phyloP scores from a whole-genome alignment of 1,284 basidiomycete genomes.

The Ceratobasidium sp. region DNA sequence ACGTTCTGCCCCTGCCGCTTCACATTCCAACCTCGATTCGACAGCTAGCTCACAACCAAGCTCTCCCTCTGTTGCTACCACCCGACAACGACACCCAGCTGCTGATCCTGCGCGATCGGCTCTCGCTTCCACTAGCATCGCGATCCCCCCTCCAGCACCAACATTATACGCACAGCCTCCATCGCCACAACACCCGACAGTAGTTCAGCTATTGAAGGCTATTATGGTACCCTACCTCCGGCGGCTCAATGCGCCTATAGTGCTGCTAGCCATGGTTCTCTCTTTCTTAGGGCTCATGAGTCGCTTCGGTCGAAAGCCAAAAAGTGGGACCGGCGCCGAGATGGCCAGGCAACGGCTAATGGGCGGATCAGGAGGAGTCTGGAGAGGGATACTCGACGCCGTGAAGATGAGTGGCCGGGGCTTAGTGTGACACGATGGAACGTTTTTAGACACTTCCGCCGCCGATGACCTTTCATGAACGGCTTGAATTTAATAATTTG shows the following conservation, averaged over 20 bases:
- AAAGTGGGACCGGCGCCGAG: constrained; percentile 20
- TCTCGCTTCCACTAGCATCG: constrained; percentile 1
- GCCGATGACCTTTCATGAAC: not conserved
- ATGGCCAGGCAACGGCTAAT: constrained; percentile 21
- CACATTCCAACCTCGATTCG: not conserved
- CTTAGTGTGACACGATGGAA: constrained; percentile 1
- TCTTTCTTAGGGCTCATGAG: constrained; percentile 25
- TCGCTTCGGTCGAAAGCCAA: constrained; percentile 26
- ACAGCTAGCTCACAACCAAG: not conserved
- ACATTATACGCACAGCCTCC: constrained; percentile 14
- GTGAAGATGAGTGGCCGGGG: constrained; percentile 36
- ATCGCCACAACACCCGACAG: constrained; percentile 11
- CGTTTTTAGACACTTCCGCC: not conserved
- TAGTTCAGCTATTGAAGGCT: constrained; percentile 21
- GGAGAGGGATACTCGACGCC: constrained; percentile 21
- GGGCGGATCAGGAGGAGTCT: constrained; percentile 8
- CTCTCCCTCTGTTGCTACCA: constrained; percentile 6
- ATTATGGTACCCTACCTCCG: constrained; percentile 23
- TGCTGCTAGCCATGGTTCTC: constrained; percentile 20
- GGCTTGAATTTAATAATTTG: not conserved
- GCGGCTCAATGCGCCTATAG: constrained; percentile 27
- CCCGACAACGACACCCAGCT: not conserved
- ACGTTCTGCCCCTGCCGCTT: constrained; percentile 4
- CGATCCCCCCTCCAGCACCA: constrained; percentile 21
- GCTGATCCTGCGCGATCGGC: not conserved